These are phyloP conservation scores for Dovyalis caffra DNA, from an alignment of 345 rosid species.

Conservation along the genomic window DNA sequence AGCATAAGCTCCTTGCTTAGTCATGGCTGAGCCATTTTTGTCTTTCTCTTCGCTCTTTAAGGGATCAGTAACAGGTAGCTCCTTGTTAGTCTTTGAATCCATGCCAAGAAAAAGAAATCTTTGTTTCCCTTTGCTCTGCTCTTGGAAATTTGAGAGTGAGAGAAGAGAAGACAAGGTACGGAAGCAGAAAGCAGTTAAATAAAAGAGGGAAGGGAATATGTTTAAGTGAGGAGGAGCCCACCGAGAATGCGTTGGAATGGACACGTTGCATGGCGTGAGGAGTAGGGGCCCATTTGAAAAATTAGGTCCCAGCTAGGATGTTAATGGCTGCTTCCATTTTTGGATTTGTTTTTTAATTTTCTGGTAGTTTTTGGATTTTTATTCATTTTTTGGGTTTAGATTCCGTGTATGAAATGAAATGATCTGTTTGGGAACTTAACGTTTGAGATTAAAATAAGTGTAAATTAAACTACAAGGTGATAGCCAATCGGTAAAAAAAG, in stretches of 20 bases:
- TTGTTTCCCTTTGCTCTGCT: neutral
- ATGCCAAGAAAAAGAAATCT: neutral
- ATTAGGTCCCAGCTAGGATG: conserved; percentile 2
- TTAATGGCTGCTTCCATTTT: neutral
- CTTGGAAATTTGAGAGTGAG: neutral
- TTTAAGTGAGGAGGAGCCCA: neutral
- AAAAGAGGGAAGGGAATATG: neutral
- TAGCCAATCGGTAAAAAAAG: no score
- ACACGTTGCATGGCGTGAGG: neutral
- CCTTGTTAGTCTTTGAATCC: conserved; percentile 6
- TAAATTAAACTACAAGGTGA: no score
- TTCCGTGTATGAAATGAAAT: no score
- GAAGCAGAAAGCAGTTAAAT: neutral
- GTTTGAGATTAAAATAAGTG: no score
- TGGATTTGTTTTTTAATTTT: no score
- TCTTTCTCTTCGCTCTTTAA: neutral
- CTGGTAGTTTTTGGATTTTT: no score
- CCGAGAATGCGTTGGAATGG: neutral
- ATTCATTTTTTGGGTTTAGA: no score
- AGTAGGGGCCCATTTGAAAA: neutral
- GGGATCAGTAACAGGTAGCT: neutral
- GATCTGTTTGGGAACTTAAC: no score
- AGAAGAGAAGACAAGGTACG: neutral
- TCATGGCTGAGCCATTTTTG: conserved; percentile 24
- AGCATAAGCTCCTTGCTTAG: conserved; percentile 45